phyloP scores from a whole-genome alignment of 2,329 filamentous ascomycete genomes.

The Truncatella angustata region DNA sequence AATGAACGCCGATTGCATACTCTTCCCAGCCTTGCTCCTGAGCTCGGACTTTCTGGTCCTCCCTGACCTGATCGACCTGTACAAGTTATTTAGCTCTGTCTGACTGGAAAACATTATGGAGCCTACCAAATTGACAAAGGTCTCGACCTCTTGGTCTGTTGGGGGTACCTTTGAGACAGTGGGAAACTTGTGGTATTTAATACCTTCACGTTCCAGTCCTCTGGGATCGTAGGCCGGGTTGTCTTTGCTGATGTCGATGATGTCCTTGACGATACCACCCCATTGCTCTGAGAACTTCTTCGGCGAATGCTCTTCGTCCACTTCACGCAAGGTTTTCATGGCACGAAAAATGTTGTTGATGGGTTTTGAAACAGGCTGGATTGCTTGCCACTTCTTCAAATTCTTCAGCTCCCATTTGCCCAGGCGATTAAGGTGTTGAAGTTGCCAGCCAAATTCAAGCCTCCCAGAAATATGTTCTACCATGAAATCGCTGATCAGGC shows the following conservation, averaged over 20 bases:
- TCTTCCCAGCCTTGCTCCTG: constrained; percentile 33
- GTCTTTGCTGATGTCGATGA: constrained; percentile 91
- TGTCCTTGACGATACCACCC: constrained; percentile 65
- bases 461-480: constrained; percentile 71
- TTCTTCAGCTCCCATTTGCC: constrained; percentile 99
- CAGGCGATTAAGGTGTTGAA: constrained; percentile 82
- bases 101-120: not conserved
- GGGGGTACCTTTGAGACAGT: constrained; percentile 92
- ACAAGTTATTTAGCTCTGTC: not conserved
- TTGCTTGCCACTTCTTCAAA: constrained; percentile 82
- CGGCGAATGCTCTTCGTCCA: constrained; percentile 80
- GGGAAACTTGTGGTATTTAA: constrained; percentile 81
- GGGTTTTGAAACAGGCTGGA: constrained; percentile 71
- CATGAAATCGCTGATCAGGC: constrained; percentile 81
- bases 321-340: constrained; percentile 90
- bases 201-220: constrained; percentile 62
- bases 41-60: constrained; percentile 39
- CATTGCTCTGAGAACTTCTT: constrained; percentile 55
- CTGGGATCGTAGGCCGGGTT: constrained; percentile 83
- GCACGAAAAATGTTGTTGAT: constrained; percentile 82
- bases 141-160: constrained; percentile 46
- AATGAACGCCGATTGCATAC: constrained; percentile 76
- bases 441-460: constrained; percentile 83
- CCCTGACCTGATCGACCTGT: constrained; percentile 59
- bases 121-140: constrained; percentile 47